phyloP scores from a whole-genome alignment of 306 rosid species.

The Rosa persica region DNA sequence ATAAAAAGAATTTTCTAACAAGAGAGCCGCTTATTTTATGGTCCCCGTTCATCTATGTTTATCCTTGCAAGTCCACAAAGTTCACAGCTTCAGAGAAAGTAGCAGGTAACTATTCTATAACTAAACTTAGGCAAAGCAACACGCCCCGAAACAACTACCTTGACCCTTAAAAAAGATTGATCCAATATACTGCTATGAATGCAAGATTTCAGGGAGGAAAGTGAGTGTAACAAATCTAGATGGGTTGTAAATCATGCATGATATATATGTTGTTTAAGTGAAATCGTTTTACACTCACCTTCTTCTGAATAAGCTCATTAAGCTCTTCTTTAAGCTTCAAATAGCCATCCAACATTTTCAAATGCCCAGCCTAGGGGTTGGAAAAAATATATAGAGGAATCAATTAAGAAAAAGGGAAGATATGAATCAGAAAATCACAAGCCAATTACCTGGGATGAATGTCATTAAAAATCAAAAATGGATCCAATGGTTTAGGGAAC shows the following conservation, averaged over 20 bases:
- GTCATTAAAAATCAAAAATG: conserved; percentile 55
- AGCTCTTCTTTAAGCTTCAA: conserved; percentile 87
- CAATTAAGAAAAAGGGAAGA: background rate
- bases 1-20: background rate
- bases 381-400: background rate
- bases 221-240: background rate
- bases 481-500: conserved; percentile 58
- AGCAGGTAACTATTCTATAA: background rate
- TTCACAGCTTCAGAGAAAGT: background rate
- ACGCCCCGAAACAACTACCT: background rate
- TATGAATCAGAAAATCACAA: conserved; percentile 24
- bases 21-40: background rate
- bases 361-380: conserved; percentile 66
- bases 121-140: background rate
- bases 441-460: conserved; percentile 1
- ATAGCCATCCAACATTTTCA: conserved; percentile 86
- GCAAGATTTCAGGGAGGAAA: conserved; percentile 2
- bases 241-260: background rate
- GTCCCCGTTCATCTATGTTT: conserved; percentile 7
- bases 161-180: background rate
- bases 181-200: background rate
- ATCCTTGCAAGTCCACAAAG: background rate
- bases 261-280: background rate
- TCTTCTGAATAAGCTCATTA: conserved; percentile 71
- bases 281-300: conserved; percentile 45